Base-by-base conservation (phyloP, 345 rosid species). In the Zanthoxylum bungeanum region DNA sequence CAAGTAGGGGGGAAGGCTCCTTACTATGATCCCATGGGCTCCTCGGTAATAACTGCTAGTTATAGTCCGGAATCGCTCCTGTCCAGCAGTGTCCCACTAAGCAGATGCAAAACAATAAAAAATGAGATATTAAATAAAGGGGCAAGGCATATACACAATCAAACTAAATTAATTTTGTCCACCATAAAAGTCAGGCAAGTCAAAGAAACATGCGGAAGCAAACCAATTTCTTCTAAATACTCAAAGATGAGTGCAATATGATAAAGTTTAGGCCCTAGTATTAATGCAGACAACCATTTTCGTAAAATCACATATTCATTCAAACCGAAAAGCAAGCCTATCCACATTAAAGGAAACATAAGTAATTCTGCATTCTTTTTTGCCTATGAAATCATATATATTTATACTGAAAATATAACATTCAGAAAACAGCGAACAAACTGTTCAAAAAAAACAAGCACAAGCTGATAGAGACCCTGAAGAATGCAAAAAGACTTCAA, bases 21-120 rank as follows among this genome's bases (percentile, higher is more conserved):
- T 89, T 68, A 89, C 94, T 30, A 91, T 91, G 68, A 91, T 89
- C 63, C 97, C 97, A 81, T 91, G 97, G 44, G 97, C 97, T 65
- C 97, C 97, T 79, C 97, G 84, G 85, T 91, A 91, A 72, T 91
- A 91, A 82, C 95, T 89, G 86, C 97, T 91, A 37, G 97, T 91
- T 79, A 91, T 91, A 36, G 95, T 91, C 80, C 97, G 81, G 83
- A 91, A 91, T 36, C 97, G 90, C 80, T 91, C 97, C 69, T 91
- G 95, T 51, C 97, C 97, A 64, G 95, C 97, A 73, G 95, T 91
- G 78, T 91, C 97, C 97, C 95, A 89, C 95, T 91, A 59, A 67
- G 84, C 57, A 75, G 40, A 64, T 11, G 46, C 74, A 40, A 31
- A 74, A 42, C 2, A 40, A 64, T 27, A 42, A 55, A 17, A 14